Base-by-base conservation (phyloP, 805 yeast species). In the Ogataea philodendri region DNA sequence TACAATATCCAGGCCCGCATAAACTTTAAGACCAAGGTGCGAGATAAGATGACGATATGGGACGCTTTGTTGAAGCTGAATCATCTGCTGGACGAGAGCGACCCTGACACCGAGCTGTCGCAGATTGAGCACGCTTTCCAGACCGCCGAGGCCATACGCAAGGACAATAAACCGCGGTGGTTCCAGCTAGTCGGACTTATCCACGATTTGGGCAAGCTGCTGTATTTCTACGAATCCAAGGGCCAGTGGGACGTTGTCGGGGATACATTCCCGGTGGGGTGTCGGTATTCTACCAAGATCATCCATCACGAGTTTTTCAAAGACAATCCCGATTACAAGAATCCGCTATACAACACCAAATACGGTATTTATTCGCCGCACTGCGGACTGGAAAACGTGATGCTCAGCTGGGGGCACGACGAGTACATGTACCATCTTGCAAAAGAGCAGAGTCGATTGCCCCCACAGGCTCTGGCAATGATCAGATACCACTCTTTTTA, bases 231-330 rank as follows among this genome's bases (percentile, higher is more conserved):
- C 50, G 86, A 78, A 47, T 79, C 85, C 9, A 68, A 75, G 47
- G 87, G 87, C 6, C 87, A 81, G 54, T 81, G 87, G 87, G 86
- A 81, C 52, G 88, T 81, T 19, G 88, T 81, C 14, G 88, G 88
- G 5, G 88, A 81, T 52, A 81, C 87, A 3, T 81, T 81, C 49
- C 84, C 87, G 0, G 84, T 81, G 16, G 88, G 88, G 3, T 81
- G 88, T 54, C 69, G 69, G 40, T 80, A 69, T 49, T 77, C 75
- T 48, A 70, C 70, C 39, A 70, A 72, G 44, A 78, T 75, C 31
- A 79, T 81, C 9, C 76, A 74, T 45, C 71, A 78, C 27, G 81
- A 78, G 22, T 74, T 70, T 44, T 81, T 81, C 55, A 66, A 69
- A 37, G 57, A 62, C 15, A 81, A 81, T 53, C 81, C 82, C 1